Conservation (phyloP, 331 rosid species). For the Malus hybrid region DNA sequence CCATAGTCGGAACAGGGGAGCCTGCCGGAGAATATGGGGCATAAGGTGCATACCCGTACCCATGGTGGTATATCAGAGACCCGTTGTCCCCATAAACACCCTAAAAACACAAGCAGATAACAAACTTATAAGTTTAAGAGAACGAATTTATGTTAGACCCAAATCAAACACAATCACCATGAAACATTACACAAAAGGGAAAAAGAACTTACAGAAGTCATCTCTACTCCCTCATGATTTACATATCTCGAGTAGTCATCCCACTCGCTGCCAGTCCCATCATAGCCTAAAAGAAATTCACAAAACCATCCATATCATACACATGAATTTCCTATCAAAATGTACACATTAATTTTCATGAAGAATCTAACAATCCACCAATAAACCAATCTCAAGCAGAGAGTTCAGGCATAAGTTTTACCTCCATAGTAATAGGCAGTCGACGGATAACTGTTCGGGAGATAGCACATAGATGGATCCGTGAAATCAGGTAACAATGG, state of each 20-base stretch:
- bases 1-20: slow-evolving; percentile 91
- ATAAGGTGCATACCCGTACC: slow-evolving; percentile 83
- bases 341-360: no score
- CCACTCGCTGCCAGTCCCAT: slow-evolving; percentile 67
- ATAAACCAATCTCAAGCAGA: background rate
- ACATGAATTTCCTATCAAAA: background rate
- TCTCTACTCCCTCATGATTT: slow-evolving; percentile 79
- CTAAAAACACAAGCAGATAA: slow-evolving; percentile 13
- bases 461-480: slow-evolving; percentile 71
- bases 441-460: slow-evolving; percentile 65
- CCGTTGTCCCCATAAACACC: slow-evolving; percentile 90
- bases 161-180: background rate
- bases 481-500: slow-evolving; percentile 58
- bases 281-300: slow-evolving; percentile 42
- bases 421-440: slow-evolving; percentile 78
- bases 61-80: slow-evolving; percentile 73
- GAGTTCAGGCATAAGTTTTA: slow-evolving; percentile 9
- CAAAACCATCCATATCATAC: background rate
- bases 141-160: background rate
- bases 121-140: background rate
- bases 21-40: slow-evolving; percentile 82
- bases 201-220: slow-evolving; percentile 54
- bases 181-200: background rate
- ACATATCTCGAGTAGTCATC: slow-evolving; percentile 72
- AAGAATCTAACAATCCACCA: background rate